These are phyloP conservation scores for Phalaenopsis hybrid DNA, from an alignment of 116 monocot genomes.

Conservation along the genomic window DNA sequence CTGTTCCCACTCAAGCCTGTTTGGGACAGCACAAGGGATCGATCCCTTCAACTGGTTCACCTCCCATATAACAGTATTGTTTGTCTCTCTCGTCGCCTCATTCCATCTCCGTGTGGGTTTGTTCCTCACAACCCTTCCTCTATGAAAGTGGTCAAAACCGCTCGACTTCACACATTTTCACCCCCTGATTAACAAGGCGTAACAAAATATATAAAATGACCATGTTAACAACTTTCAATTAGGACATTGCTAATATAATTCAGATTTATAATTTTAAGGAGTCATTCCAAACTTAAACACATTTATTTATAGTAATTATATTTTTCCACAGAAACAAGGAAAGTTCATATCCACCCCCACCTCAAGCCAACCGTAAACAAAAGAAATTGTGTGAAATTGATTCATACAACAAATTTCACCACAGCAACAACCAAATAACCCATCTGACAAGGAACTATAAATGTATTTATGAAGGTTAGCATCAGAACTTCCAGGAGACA, in stretches of 20 bases:
- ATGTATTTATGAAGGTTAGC: neutral
- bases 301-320: neutral
- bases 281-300: neutral
- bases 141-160: no score
- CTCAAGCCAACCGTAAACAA: neutral
- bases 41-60: no score
- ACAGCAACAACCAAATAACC: neutral
- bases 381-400: neutral
- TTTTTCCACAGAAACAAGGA: neutral
- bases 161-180: no score
- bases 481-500: neutral
- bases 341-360: neutral
- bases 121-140: no score
- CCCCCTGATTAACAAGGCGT: no score
- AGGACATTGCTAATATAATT: neutral
- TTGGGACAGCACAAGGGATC: no score
- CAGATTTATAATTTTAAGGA: neutral
- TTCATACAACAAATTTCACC: neutral
- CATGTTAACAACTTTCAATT: no score
- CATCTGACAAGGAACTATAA: neutral
- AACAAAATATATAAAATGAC: no score
- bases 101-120: no score
- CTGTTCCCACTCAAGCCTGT: no score
- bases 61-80: no score
- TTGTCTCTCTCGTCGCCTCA: no score